These are phyloP conservation scores for Sphaerulina populicola DNA, from an alignment of 2,329 filamentous ascomycete species.

Conservation along the genomic window DNA sequence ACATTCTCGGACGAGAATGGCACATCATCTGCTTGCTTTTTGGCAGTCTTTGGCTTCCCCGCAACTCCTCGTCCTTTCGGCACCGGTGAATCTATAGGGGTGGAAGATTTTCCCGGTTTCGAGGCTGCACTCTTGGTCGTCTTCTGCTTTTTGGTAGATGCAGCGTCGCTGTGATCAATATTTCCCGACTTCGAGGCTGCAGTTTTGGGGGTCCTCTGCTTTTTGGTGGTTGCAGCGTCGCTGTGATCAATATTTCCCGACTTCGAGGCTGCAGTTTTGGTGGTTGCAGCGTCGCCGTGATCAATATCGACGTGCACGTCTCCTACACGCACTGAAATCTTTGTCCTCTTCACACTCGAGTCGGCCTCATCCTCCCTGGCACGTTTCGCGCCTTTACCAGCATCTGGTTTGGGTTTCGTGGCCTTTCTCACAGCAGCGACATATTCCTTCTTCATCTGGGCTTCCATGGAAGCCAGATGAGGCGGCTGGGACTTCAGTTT, in stretches of 20 bases:
- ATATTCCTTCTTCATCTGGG: slow-evolving; percentile 52
- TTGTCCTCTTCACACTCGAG: slow-evolving; percentile 23
- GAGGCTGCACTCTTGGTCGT: slow-evolving; percentile 1
- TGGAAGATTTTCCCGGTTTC: not conserved
- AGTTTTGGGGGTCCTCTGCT: slow-evolving; percentile 10
- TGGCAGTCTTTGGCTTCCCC: not conserved
- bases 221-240: slow-evolving; percentile 3
- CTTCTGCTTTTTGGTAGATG: slow-evolving; percentile 11
- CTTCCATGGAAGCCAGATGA: slow-evolving; percentile 45
- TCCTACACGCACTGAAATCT: slow-evolving; percentile 23
- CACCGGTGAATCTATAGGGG: not conserved
- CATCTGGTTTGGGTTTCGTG: slow-evolving; percentile 22
- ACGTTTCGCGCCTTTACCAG: slow-evolving; percentile 19
- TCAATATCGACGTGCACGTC: slow-evolving; percentile 25
- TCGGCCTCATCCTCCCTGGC: slow-evolving; percentile 18
- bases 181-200: slow-evolving; percentile 1
- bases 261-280: slow-evolving; percentile 1
- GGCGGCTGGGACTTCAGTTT: slow-evolving; percentile 43
- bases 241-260: slow-evolving; percentile 21
- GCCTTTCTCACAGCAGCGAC: slow-evolving; percentile 44
- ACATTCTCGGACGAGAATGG: slow-evolving; percentile 7
- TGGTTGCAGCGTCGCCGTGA: slow-evolving; percentile 8
- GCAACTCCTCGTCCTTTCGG: not conserved
- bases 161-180: slow-evolving; percentile 21
- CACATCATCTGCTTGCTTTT: not conserved